Base-by-base conservation (phyloP, 768 basidiomycete genomes). In the Austroboletus festivus region DNA sequence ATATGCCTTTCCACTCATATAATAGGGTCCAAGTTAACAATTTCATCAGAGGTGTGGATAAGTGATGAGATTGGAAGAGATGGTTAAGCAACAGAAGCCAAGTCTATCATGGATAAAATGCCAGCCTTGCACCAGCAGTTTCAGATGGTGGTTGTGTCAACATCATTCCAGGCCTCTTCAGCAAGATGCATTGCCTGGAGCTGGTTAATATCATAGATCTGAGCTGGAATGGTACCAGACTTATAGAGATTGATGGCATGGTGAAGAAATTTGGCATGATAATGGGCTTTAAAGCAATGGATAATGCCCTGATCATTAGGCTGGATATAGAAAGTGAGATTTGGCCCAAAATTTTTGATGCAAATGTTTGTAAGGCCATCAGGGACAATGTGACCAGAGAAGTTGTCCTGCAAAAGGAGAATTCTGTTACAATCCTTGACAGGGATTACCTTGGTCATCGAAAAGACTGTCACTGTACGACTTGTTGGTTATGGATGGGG, bases 281-380 rank as follows among this genome's bases (percentile, higher is more conserved):
- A 37, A 18, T 37, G n/a, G 5, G 35, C 35, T 11, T 37, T 37
- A 11, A 37, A 37, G 16, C 35, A 37, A 18, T 18, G 18, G 6
- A 37, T 37, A 18, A 37, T 37, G 6, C 35, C 35, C 18, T 37
- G 56, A 34, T 73, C 69, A n/a, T 53, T 60, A 2, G 68, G 71
- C 45, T 74, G 71, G 4, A 73, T 53, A 50, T 68, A 63, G 9
- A 64, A 39, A 3, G 68, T 74, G n/a, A 73, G 59, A 38, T 71
- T 73, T 2, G 69, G 65, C 42, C 65, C 62, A 10, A 47, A 50
- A 5, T 41, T 50, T 1, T 49, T 33, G 61, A 58, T 23, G 33
- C 38, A 16, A 50, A 44, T 15, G 60, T 61, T 51, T 57, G 52
- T 45, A 56, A 37, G 35, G 35, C n/a, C 15, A 8, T 33, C 31